These are phyloP conservation scores for Jatropha multifida DNA, from an alignment of 441 rosid species.

Conservation along the genomic window DNA sequence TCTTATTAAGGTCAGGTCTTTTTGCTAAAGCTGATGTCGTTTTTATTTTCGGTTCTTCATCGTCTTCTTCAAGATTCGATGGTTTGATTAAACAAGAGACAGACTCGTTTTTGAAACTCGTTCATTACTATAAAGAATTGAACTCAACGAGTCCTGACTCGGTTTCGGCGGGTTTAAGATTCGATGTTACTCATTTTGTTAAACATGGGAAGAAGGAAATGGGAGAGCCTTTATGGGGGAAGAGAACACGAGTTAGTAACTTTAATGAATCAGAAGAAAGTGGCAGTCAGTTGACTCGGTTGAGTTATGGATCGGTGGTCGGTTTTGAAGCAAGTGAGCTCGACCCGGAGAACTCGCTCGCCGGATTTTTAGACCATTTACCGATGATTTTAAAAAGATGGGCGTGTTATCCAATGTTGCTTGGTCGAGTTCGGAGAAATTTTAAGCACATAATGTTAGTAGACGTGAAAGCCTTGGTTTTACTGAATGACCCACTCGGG, in stretches of 20 bases:
- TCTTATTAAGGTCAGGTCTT: slow-evolving; percentile 61
- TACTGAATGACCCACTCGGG: slow-evolving; percentile 70
- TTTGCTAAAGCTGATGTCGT: slow-evolving; percentile 61
- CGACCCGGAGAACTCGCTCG: slow-evolving; percentile 81
- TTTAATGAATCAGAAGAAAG: slow-evolving; percentile 17
- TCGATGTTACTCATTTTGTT: slow-evolving; percentile 49
- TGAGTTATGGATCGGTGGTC: slow-evolving; percentile 81
- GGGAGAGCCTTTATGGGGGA: slow-evolving; percentile 81
- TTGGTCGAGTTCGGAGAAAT: slow-evolving; percentile 74
- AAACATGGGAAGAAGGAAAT: slow-evolving; percentile 43
- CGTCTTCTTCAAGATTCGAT: slow-evolving; percentile 29
- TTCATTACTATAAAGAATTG: slow-evolving; percentile 25
- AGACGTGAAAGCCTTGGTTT: slow-evolving; percentile 49
- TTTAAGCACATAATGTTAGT: slow-evolving; percentile 75
- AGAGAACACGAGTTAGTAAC: slow-evolving; percentile 39
- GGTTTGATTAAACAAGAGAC: slow-evolving; percentile 58
- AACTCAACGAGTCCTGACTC: slow-evolving; percentile 32
- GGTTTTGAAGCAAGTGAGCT: slow-evolving; percentile 78
- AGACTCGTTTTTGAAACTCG: slow-evolving; percentile 59
- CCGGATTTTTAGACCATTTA: slow-evolving; percentile 73
- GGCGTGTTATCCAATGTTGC: slow-evolving; percentile 90
- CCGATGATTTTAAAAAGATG: slow-evolving; percentile 72
- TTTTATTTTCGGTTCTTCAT: slow-evolving; percentile 47
- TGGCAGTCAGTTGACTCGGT: slow-evolving; percentile 34
- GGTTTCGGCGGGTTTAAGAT: slow-evolving; percentile 29